Conservation (phyloP, 2,329 filamentous ascomycete species). For the Fusarium fujikuroi region DNA sequence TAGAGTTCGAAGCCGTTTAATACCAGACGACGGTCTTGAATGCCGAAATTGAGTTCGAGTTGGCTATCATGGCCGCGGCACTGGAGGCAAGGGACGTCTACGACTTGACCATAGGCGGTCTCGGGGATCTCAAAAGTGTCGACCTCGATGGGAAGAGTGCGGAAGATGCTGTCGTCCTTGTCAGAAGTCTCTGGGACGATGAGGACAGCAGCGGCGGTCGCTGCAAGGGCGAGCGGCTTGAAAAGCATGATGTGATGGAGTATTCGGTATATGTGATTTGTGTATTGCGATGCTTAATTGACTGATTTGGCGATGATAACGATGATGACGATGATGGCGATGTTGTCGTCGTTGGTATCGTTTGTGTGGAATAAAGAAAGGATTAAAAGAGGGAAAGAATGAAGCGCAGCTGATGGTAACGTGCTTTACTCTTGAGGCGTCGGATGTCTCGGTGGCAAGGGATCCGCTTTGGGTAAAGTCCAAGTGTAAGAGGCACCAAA, state of each 20-base stretch:
- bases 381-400: slow-evolving; percentile 2
- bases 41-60: slow-evolving; percentile 64
- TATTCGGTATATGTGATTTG: neutral
- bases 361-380: slow-evolving; percentile 7
- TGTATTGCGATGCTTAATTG: neutral
- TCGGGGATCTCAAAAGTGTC: slow-evolving; percentile 53
- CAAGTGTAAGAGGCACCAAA: slow-evolving; percentile 4
- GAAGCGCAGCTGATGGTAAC: slow-evolving; percentile 12
- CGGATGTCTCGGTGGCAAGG: slow-evolving; percentile 39
- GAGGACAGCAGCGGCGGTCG: slow-evolving; percentile 59
- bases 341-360: neutral
- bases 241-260: slow-evolving; percentile 46
- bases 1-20: slow-evolving; percentile 72
- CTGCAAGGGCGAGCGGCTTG: slow-evolving; percentile 48
- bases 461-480: slow-evolving; percentile 28
- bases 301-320: neutral
- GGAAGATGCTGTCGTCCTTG: slow-evolving; percentile 56
- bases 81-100: slow-evolving; percentile 64
- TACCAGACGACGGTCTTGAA: slow-evolving; percentile 61
- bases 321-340: neutral
- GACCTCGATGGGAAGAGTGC: slow-evolving; percentile 51
- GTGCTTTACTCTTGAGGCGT: slow-evolving; percentile 23
- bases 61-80: slow-evolving; percentile 60
- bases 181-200: slow-evolving; percentile 62
- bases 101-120: slow-evolving; percentile 49